A percentile compares a stretch with the other conserved stretches of the same genome.
phyloP scores from a whole-genome alignment of 805 yeast species.

The Myxozyma melibiosi region DNA sequence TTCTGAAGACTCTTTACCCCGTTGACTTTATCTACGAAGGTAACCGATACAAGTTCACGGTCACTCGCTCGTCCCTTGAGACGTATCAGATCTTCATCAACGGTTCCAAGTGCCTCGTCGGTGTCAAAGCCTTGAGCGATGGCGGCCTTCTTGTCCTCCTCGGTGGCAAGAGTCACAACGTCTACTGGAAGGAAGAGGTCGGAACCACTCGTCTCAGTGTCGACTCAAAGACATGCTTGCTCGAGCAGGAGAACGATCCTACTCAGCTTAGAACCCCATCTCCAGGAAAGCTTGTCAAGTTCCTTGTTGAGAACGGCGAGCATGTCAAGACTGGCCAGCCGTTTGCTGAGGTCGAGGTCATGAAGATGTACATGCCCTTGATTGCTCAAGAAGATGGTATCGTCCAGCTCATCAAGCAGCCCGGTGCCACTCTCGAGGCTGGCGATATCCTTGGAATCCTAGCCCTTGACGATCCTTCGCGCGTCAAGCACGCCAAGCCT shows the following conservation, averaged over 20 bases:
- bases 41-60: conserved; percentile 88
- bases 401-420: conserved; percentile 91
- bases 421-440: conserved; percentile 95
- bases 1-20: conserved; percentile 84
- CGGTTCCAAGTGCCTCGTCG: conserved; percentile 87
- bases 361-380: conserved; percentile 99
- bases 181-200: conserved; percentile 98
- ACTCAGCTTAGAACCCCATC: conserved; percentile 98
- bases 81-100: conserved; percentile 87
- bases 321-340: conserved; percentile 90
- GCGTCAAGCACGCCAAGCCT: conserved; percentile 95
- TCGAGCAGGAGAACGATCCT: conserved; percentile 96
- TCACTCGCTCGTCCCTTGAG: conserved; percentile 87
- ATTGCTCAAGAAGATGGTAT: conserved; percentile 91
- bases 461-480: conserved; percentile 93
- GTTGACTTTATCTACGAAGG: conserved; percentile 96
- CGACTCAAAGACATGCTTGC: conserved; percentile 89
- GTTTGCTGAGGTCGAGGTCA: conserved; percentile 97
- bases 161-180: conserved; percentile 91
- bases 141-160: conserved; percentile 89
- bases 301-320: conserved; percentile 92
- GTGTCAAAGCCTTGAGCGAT: conserved; percentile 86
- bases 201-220: conserved; percentile 93
- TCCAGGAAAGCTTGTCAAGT: conserved; percentile 96
- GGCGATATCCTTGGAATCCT: conserved; percentile 96